Conservation (phyloP, 1,284 basidiomycete genomes). For the Microbotryum lychnidis-dioicae region DNA sequence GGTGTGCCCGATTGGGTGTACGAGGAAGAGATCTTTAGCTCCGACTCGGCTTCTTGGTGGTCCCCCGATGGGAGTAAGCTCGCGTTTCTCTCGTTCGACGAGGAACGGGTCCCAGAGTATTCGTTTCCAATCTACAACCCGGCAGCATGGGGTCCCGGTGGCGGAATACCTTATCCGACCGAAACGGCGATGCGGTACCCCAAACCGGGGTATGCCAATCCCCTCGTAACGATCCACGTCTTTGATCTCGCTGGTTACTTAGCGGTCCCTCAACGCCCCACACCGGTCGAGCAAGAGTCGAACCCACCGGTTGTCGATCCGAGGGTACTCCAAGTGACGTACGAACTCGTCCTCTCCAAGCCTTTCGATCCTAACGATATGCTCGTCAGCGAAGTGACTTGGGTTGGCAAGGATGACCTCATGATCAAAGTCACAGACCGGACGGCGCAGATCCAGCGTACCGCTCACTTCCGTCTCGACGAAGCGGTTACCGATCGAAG, state of each 20-base stretch:
- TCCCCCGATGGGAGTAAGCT: conserved; percentile 70
- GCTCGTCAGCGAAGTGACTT: conserved; percentile 72
- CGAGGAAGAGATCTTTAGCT: conserved; percentile 79
- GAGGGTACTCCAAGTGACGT: conserved; percentile 40
- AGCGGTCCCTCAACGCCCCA: neutral
- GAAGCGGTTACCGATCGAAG: conserved; percentile 28
- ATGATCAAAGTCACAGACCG: conserved; percentile 81
- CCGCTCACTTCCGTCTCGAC: conserved; percentile 62
- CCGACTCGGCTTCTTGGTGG: conserved; percentile 80
- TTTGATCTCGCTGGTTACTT: conserved; percentile 53
- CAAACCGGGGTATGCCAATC: conserved; percentile 85
- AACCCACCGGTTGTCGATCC: conserved; percentile 1
- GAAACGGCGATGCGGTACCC: conserved; percentile 78
- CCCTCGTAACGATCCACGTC: conserved; percentile 71
- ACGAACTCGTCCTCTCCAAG: conserved; percentile 37
- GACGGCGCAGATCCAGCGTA: conserved; percentile 65
- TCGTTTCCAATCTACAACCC: conserved; percentile 86
- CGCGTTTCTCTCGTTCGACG: conserved; percentile 80
- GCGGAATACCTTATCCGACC: conserved; percentile 66
- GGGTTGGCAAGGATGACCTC: conserved; percentile 69
- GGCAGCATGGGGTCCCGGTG: conserved; percentile 52
- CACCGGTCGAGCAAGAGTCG: neutral
- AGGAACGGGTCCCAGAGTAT: conserved; percentile 77
- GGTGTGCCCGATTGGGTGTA: conserved; percentile 95
- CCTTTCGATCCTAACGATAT: conserved; percentile 48